Base-by-base conservation (phyloP, 2,329 filamentous ascomycete species). In the Scopulariopsis brevicaulis region DNA sequence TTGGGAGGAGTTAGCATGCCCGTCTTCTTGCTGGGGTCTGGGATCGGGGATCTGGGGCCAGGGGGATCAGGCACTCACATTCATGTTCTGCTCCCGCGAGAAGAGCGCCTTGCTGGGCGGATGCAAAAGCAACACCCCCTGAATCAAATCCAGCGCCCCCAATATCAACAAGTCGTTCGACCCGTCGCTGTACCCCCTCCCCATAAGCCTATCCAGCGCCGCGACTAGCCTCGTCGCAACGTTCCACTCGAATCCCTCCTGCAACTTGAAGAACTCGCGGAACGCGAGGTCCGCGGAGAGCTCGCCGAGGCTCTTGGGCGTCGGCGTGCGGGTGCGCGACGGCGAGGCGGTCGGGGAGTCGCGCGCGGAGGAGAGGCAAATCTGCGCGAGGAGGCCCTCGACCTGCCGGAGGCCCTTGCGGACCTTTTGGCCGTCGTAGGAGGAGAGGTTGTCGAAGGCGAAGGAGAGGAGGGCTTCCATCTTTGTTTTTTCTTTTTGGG, bases 221-320 rank as follows among this genome's bases (percentile, higher is more conserved):
- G 86, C 84, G 61, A 96, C 86, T 60, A 97, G 79, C 60, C 91
- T 85, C 73, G 90, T 85, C 15, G 90, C 87, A 58, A 97, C 90
- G 74, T 99, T 99, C 89, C 91, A 97, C 74, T 97, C 90, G 69
- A 99, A 99, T 2, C 92, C 90, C 68, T 97, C 92, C 71, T 99
- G 94, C 63, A 97, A 71, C 70, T 96, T 90, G 77, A 96, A 96
- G 76, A 97, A 97, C 72, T 96, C 91, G 63, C 90, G 80, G 69
- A 96, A 97, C 22, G 92, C 93, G 22, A 89, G 90, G 71, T 97
- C 94, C 62, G 86, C 82, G 55, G 82, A 80, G 62, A 96, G 74
- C 59, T 90, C 85, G 24, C 76, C 75, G 55, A 96, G 78, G 15
- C 79, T 77, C 72, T 89, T 91, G n/a, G 11, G 28, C n/a, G 55